These are phyloP conservation scores for Nakazawaea ernobii DNA, from an alignment of 805 yeast species.

Conservation along the genomic window DNA sequence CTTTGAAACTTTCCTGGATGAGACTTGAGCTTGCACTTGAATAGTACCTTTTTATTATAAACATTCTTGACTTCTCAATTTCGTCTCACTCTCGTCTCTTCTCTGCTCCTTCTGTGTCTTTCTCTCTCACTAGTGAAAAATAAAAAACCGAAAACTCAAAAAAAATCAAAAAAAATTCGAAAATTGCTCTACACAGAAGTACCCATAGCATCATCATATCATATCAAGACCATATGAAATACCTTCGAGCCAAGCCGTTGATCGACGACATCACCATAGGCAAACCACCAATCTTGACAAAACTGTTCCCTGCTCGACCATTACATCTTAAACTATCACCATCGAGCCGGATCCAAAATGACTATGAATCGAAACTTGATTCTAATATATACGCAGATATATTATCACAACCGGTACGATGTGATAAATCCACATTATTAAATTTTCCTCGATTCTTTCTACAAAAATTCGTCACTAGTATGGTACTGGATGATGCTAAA, in stretches of 20 bases:
- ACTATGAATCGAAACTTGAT: constrained; percentile 1
- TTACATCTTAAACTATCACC: not conserved
- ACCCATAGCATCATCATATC: not conserved
- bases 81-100: too few species aligned
- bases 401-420: constrained; percentile 1
- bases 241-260: not conserved
- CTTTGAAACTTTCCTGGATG: constrained; percentile 23
- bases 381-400: constrained; percentile 4
- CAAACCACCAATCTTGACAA: not conserved
- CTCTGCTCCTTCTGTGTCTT: not conserved
- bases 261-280: constrained; percentile 3
- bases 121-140: not conserved
- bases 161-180: not conserved
- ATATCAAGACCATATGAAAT: not conserved
- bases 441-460: not conserved
- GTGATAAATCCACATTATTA: not conserved
- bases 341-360: not conserved
- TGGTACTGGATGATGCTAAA: not conserved
- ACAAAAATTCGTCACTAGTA: not conserved
- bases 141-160: not conserved
- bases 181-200: not conserved
- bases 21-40: not conserved
- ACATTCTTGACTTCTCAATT: not conserved
- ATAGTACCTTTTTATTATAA: not conserved
- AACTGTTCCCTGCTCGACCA: too few species aligned